Base-by-base conservation (phyloP, 306 rosid genomes). In the Malus orientalis region DNA sequence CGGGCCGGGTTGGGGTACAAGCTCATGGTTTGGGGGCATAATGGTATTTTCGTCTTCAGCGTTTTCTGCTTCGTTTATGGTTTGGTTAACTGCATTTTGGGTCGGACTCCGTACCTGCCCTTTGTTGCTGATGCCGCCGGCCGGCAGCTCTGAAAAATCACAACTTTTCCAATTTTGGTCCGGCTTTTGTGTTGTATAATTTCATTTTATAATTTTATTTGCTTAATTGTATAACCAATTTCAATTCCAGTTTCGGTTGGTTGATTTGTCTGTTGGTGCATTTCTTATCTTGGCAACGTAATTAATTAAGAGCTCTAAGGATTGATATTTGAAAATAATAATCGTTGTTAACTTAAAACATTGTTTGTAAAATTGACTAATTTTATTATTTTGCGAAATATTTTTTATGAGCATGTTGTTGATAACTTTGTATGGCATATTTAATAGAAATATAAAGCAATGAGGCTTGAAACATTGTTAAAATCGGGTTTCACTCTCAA, bases 111-210 rank as follows among this genome's bases (percentile, higher is more conserved):
- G 22, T 71, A 87, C 59, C 60, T 95, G 84, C 98, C 97, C 1
- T 84, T 92, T 62, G 93, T 95, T 53, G 98, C 92, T 5, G 98
- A 95, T n/a, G 97, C 97, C 13, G 97, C 96, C 16, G 86, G 84
- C 1, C 69, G 97, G 78, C 97, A 92, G 87, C 59, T 92, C n/a
- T 92, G 20, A 49, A 49, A 49, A 83, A 84, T 5, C 18, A 40
- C 38, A 27, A 7, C 67, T 25, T 25, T 53, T 54, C 18, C 69
- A 5, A 7, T 64, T 64, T 32, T 30, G 12, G 69, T 49, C 12
- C 33, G 23, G 27, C 13, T 20, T 14, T 49, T 49, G 20, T 15
- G 55, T 4, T 49, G 55, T 61, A 27, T 23, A 25, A 27, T 61
- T 61, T 61, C 66, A 27, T 61, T 61, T 61, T 36, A 61, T 27